Conservation (phyloP, 2,329 filamentous ascomycete species). For the Dactylellina drechsleri region DNA sequence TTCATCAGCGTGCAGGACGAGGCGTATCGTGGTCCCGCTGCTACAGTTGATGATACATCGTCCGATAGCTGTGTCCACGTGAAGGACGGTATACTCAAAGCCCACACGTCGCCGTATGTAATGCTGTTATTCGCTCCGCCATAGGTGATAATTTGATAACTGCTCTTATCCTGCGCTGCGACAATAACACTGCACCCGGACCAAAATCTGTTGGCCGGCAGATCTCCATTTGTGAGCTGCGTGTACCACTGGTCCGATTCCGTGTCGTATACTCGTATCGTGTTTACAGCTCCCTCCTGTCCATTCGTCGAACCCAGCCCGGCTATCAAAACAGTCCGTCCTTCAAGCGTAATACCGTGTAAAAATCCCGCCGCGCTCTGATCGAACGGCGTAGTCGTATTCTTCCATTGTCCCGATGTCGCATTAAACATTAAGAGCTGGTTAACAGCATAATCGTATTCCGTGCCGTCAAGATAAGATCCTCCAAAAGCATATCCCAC, state of each 20-base stretch:
- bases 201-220: slow-evolving; percentile 44
- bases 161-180: slow-evolving; percentile 37
- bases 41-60: slow-evolving; percentile 35
- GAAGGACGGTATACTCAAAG: slow-evolving; percentile 48
- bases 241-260: slow-evolving; percentile 39
- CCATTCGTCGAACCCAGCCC: slow-evolving; percentile 43
- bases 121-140: slow-evolving; percentile 35
- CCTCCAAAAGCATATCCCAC: slow-evolving; percentile 43
- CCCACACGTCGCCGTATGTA: slow-evolving; percentile 49
- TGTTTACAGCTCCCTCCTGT: slow-evolving; percentile 28
- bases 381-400: slow-evolving; percentile 31
- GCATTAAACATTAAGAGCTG: slow-evolving; percentile 46
- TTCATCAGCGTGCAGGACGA: slow-evolving; percentile 39
- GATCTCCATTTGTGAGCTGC: slow-evolving; percentile 38
- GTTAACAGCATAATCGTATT: slow-evolving; percentile 25
- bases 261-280: slow-evolving; percentile 44
- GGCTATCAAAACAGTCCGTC: slow-evolving; percentile 29
- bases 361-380: slow-evolving; percentile 31
- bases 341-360: slow-evolving; percentile 29
- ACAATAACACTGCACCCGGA: slow-evolving; percentile 36
- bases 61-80: slow-evolving; percentile 40
- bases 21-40: slow-evolving; percentile 32
- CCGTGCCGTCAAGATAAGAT: slow-evolving; percentile 24
- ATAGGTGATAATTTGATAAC: slow-evolving; percentile 45
- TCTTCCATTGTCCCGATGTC: slow-evolving; percentile 29